Base-by-base conservation (phyloP, 2,329 filamentous ascomycete species). In the Trichoderma pleuroti region DNA sequence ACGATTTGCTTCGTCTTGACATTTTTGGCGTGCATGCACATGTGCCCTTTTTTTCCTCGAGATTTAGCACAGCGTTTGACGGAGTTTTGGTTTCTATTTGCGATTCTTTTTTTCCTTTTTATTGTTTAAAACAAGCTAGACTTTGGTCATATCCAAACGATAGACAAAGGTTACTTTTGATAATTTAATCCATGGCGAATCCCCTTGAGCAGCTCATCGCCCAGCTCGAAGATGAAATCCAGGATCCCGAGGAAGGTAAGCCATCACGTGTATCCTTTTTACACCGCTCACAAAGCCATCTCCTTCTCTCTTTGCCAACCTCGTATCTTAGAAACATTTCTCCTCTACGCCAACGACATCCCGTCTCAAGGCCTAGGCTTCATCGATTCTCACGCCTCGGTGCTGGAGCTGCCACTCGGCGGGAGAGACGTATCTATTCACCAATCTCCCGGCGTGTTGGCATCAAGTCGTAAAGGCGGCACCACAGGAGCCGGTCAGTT, bases 361-460 rank as follows among this genome's bases (percentile, higher is more conserved):
- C 90, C 92, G 0, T 92, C 91, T 14, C 88, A 90, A 68, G 90
- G 94, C 75, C 89, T 98, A 11, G 96, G 95, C 77, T 96, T 98
- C 81, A 83, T 98, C 73, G 91, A 97, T 79, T 84, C 92, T 18
- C 89, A 87, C 73, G 89, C 92, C 11, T 79, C 86, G 1, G 81
- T 83, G 2, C 80, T 98, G 42, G 87, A 93, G 14, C 78, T 97
- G 71, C 86, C 86, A 39, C 86, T 98, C 72, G 88, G 84, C 68
- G 90, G 86, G 69, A 86, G 85, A 66, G 92, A 97, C 77, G 89
- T 93, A 71, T 88, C 86, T 39, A 91, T 98, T 75, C 86, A 90
- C 72, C 96, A 98, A 80, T 97, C 93, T 2, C 95, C 94, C 0
- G 88, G 90, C 11, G 85, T 98, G 11, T 86, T 99, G 46, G 90